These are phyloP conservation scores for Emmonsia crescens DNA, from an alignment of 2,329 filamentous ascomycete species.

Conservation along the genomic window DNA sequence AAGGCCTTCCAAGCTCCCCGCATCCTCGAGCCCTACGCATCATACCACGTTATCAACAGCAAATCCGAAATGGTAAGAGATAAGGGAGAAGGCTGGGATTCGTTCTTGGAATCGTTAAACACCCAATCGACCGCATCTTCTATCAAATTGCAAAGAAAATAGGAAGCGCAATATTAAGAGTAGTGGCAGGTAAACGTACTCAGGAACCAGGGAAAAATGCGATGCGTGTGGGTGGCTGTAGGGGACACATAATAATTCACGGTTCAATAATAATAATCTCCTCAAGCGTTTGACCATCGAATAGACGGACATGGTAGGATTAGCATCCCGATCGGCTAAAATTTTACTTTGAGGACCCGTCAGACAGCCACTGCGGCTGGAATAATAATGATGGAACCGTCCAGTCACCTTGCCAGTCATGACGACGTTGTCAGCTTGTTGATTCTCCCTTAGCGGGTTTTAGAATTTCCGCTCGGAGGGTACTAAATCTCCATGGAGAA, in stretches of 20 bases:
- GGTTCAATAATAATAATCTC: not conserved
- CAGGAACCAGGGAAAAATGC: not conserved
- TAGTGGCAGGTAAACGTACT: not conserved
- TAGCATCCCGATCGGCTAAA: not conserved
- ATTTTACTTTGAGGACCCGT: not conserved
- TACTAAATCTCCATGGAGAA: not conserved
- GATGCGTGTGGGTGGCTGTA: not conserved
- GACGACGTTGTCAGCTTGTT: not conserved
- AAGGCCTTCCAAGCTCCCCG: not conserved
- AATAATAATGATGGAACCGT: not conserved
- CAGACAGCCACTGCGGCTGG: not conserved
- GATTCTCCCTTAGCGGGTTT: not conserved
- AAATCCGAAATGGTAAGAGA: no score
- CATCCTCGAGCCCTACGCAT: not conserved
- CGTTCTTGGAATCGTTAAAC: not conserved
- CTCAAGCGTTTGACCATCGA: not conserved
- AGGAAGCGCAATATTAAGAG: not conserved
- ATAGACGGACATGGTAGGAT: not conserved
- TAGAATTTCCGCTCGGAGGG: not conserved
- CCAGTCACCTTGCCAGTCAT: not conserved
- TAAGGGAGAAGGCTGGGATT: no score
- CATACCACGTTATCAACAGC: not conserved
- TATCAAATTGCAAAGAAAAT: not conserved
- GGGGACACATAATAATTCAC: not conserved
- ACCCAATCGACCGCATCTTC: not conserved